Evolutionary conservation across 345 rosid genomes (phyloP).

Genomic region (Brassica carinata): DNA sequence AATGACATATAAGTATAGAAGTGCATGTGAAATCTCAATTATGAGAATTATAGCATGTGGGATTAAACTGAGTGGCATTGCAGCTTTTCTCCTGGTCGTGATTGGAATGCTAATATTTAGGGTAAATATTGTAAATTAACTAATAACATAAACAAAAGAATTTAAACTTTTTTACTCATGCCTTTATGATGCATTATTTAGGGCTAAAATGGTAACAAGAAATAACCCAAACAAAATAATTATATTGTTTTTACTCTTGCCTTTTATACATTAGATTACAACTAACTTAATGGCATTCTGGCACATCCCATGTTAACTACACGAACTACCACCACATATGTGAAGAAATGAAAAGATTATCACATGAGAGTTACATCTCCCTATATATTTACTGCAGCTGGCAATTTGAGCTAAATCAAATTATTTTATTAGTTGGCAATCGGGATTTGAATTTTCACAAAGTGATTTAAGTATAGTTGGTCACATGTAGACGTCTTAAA

Average conservation of each 20-base stretch:
- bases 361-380: neutral
- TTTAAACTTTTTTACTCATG: neutral
- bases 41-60: conserved; percentile 37
- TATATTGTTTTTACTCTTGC: neutral
- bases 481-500: neutral
- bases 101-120: neutral
- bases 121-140: no score
- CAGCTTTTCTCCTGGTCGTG: conserved; percentile 27
- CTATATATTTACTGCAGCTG: neutral
- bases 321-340: conserved; percentile 15
- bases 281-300: neutral
- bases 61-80: conserved; percentile 25
- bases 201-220: neutral
- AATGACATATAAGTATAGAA: conserved; percentile 3
- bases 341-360: neutral
- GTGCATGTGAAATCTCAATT: conserved; percentile 40
- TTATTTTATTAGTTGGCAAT: neutral
- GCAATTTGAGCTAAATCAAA: neutral
- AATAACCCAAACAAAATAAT: neutral
- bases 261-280: neutral
- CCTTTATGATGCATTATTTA: neutral
- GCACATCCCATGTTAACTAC: conserved; percentile 2
- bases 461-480: neutral
- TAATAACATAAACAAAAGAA: neutral
- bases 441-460: neutral